These are phyloP conservation scores for Phytophthora crassamura DNA, from an alignment of 352 stramenopile genomes.

Conservation along the genomic window DNA sequence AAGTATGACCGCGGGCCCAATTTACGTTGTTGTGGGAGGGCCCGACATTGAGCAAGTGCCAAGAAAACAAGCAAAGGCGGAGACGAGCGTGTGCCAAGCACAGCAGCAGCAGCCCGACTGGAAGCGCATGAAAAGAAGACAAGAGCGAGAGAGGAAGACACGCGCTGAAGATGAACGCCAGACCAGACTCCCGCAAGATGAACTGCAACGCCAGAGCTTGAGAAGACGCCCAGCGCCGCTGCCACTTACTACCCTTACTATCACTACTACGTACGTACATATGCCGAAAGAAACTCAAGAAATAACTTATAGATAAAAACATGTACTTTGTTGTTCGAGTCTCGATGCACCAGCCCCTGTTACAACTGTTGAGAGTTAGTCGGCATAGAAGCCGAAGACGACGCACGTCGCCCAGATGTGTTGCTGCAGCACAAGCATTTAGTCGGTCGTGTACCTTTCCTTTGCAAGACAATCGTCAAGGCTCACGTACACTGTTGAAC, in stretches of 20 bases:
- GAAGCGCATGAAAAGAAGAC: background rate
- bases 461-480: background rate
- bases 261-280: constrained; percentile 35
- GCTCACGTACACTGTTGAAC: constrained; percentile 84
- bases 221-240: constrained; percentile 5
- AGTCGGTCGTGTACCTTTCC: background rate
- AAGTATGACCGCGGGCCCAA: constrained; percentile 41
- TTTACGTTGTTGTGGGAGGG: constrained; percentile 25
- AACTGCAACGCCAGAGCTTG: constrained; percentile 13
- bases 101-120: constrained; percentile 9
- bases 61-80: constrained; percentile 21
- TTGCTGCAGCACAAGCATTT: constrained; percentile 48
- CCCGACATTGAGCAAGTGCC: constrained; percentile 34
- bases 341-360: too few species aligned
- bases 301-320: constrained; percentile 69
- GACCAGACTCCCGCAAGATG: constrained; percentile 6
- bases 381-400: constrained; percentile 92
- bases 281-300: constrained; percentile 35
- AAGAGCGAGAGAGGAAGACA: constrained; percentile 6
- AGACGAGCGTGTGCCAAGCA: constrained; percentile 28
- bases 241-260: constrained; percentile 28
- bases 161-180: background rate
- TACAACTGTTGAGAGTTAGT: too few species aligned
- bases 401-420: constrained; percentile 91
- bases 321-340: constrained; percentile 34